Evolutionary conservation across 345 rosid genomes (phyloP), one percentile per base, ranked within the genome.

Genomic region (Gossypium longicalyx): DNA sequence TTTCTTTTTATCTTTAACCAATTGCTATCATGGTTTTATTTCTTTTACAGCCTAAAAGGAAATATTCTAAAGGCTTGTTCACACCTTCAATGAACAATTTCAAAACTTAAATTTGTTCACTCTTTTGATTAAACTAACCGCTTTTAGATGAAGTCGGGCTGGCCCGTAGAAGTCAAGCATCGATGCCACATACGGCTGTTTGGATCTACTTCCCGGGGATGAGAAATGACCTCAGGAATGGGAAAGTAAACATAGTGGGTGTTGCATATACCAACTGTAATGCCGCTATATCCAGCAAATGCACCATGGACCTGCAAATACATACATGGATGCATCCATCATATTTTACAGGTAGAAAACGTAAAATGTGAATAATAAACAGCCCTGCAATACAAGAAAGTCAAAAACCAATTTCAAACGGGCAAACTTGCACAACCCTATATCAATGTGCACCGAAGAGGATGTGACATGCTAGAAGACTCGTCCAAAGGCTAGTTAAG

Each of bases 121-220:
- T 34, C 63, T 22, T 59, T 16, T 20, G 27, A 69, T 48, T 48
- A 23, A 73, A 75, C 63, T 54, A n/a, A 54, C 74, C 60, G 43
- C 25, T 67, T 51, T 67, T 75, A 84, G 83, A 83, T n/a, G 47
- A 96, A 96, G 82, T 93, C 99, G 0, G 99, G 99, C 73, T 96
- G 99, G 69, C 99, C 98, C 0, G 97, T 96, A 15, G 98, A 96
- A 7, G 98, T 90, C 81, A 96, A 86, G 90, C 99, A 96, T 73
- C 97, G 97, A 83, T 91, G 98, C 98, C 97, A 96, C 98, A 93
- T 96, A 59, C 97, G 86, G 80, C 98, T 93, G 77, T 93, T 93
- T 2, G 98, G 97, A 74, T 96, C 99, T 8, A 93, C 97, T 25
- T 90, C 82, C 74, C 97, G 87, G 8, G 98, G 84, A 77, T 96